Base-by-base conservation (phyloP, 2,329 filamentous ascomycete species). In the Diplodia corticola region DNA sequence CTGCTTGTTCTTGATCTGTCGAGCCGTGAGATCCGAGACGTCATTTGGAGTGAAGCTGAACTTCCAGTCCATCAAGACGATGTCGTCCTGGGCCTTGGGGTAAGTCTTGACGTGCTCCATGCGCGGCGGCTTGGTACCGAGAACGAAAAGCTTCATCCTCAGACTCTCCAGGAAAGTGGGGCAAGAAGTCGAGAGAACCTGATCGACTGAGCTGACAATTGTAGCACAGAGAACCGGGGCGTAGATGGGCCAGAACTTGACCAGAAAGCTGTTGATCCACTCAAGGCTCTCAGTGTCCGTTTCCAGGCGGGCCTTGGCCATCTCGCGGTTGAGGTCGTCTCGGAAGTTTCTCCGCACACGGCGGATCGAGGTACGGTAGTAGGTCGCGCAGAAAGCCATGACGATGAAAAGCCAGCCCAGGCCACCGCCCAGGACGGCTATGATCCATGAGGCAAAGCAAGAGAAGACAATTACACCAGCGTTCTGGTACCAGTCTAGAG, bases 201-300 rank as follows among this genome's bases (percentile, higher is more conserved):
- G 95, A 74, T 99, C 95, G 55, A 98, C 95, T 0, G 93, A 93
- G 77, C 89, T 92, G 79, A 98, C 91, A 73, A 99, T 91, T 24
- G 92, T 96, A 71, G 95, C 88, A 68, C 93, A 94, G 13, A 99
- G 86, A 10, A 98, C 92, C 1, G 95, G 95, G 65, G 95, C 92
- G 77, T 97, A 98, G 74, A 99, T 99, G 69, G 95, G 95, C 95
- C 95, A 99, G 81, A 99, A 99, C 78, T 99, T 99, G 80, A 96
- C 88, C 72, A 99, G 78, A 81, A 99, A 99, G 72, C 92, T 96
- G 83, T 99, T 99, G 78, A 99, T 98, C 95, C 95, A 99, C 78
- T 99, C 95, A 57, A 99, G 83, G 66, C 91, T 95, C 80, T 99
- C 95, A 28, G 88, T 88, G 72, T 99, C 95, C 9, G 89, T 95